Evolutionary conservation across 768 basidiomycete species (phyloP), one percentile per base, ranked within the genome.

Genomic region (Auricularia cornea): DNA sequence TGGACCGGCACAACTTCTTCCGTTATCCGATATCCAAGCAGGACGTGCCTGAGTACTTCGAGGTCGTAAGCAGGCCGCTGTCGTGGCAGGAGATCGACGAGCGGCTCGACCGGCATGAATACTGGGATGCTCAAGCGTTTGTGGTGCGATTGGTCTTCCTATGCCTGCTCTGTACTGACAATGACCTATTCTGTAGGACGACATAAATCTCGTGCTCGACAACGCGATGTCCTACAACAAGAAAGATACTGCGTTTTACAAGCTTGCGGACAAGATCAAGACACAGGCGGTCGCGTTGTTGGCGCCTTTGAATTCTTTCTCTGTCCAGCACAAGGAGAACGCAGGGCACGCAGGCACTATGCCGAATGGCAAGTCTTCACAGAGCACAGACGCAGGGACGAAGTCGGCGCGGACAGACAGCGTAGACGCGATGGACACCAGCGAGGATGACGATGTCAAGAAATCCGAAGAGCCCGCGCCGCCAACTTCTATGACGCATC

Each of bases 181-280:
- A 64, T 66, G 38, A 38, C 14, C 38, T 32, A 48, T 10, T 3
- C 63, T 56, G 3, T 61, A 94, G 92, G 78, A 83, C 60, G 96
- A 99, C 70, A 77, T 94, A n/a, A 74, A 83, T 35, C 83, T 98
- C 18, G 92, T 98, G 18, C 74, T 92, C 30, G 79, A 85, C 62
- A 99, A 98, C 68, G 95, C 95, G 2, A 81, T 91, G 52, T 72
- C 84, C 6, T 99, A 98, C 74, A 98, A 99, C 72, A 83, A 85
- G 66, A 75, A 83, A 0, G 88, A 85, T n/a, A 86, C 89, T 0
- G 66, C 80, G 0, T 86, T 86, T 70, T 83, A 91, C 76, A 88
- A 84, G 68, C 75, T 82, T 4, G 94, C 96, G 0, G 73, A 79
- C 18, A 77, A 84, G 44, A 84, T 97, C 65, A 82, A 84, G 69